A percentile compares a stretch with the other conserved stretches of the same genome.
Evolutionary conservation across 495 filamentous ascomycete species (phyloP).

Genomic region (Annulohypoxylon maeteangense): DNA sequence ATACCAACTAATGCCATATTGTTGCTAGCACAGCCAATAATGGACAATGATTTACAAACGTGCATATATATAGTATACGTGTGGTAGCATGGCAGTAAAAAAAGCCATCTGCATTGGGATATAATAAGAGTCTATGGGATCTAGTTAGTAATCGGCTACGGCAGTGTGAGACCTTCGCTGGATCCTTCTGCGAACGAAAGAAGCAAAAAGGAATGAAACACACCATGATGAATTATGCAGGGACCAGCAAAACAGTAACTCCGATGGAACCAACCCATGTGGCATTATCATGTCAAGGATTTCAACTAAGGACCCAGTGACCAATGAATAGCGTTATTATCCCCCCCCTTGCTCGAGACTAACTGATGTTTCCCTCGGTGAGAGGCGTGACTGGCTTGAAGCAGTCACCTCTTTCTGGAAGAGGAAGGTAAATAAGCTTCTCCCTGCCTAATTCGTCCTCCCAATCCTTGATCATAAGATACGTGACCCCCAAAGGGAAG

Average conservation of each 20-base stretch:
- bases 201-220: slow-evolving; percentile 27
- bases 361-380: slow-evolving; percentile 15
- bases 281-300: slow-evolving; percentile 11
- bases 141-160: background rate
- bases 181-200: slow-evolving; percentile 18
- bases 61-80: background rate
- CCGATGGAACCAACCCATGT: slow-evolving; percentile 28
- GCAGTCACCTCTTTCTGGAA: slow-evolving; percentile 16
- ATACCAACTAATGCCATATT: slow-evolving; percentile 2
- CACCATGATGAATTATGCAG: slow-evolving; percentile 28
- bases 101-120: background rate
- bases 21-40: background rate
- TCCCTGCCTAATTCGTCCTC: slow-evolving; percentile 1
- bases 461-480: background rate
- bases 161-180: slow-evolving; percentile 6
- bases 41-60: slow-evolving; percentile 19
- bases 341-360: slow-evolving; percentile 18
- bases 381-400: slow-evolving; percentile 26
- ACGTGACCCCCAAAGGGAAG: background rate
- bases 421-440: slow-evolving; percentile 18
- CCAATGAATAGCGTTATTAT: slow-evolving; percentile 2
- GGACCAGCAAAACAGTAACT: slow-evolving; percentile 20
- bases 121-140: background rate
- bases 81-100: background rate
- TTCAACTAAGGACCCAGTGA: background rate